These are phyloP conservation scores for Fraxinus velutina DNA, from an alignment of 305 asterid species.

Conservation along the genomic window DNA sequence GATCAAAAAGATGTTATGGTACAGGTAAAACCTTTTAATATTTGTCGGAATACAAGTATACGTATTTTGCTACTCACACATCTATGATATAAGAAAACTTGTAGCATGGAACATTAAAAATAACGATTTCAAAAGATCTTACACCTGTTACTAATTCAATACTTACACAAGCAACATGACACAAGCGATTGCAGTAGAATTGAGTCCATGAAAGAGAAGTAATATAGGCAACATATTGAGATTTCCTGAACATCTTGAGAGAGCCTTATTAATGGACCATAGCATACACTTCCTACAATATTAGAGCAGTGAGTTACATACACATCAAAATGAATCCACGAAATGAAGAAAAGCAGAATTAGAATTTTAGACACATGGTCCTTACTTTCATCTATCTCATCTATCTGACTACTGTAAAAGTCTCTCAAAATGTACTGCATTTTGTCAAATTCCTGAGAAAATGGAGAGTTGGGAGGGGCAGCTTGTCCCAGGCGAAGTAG, in stretches of 20 bases:
- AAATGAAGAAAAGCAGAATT: conserved; percentile 20
- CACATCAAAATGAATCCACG: conserved; percentile 15
- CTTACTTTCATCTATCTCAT: conserved; percentile 35
- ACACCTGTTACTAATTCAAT: background rate
- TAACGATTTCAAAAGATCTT: background rate
- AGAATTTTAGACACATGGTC: conserved; percentile 12
- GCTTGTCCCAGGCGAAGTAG: conserved; percentile 61
- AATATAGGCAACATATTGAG: conserved; percentile 73
- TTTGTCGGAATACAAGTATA: background rate
- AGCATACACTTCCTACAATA: conserved; percentile 40
- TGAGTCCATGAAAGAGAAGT: conserved; percentile 58
- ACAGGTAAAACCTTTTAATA: background rate
- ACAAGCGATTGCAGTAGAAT: conserved; percentile 66
- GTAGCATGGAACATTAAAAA: background rate
- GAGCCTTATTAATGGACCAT: conserved; percentile 82
- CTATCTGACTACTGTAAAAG: conserved; percentile 49
- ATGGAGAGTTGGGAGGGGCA: conserved; percentile 44
- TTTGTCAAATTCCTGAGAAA: conserved; percentile 50
- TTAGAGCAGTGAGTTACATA: conserved; percentile 21
- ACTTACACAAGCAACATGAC: conserved; percentile 87
- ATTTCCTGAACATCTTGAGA: conserved; percentile 74
- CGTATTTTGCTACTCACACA: background rate
- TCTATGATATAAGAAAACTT: background rate
- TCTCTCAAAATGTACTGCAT: conserved; percentile 45
- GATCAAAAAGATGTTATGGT: background rate